These are phyloP conservation scores for Didymosphaeria variabile DNA, from an alignment of 2,329 filamentous ascomycete species.

Conservation along the genomic window DNA sequence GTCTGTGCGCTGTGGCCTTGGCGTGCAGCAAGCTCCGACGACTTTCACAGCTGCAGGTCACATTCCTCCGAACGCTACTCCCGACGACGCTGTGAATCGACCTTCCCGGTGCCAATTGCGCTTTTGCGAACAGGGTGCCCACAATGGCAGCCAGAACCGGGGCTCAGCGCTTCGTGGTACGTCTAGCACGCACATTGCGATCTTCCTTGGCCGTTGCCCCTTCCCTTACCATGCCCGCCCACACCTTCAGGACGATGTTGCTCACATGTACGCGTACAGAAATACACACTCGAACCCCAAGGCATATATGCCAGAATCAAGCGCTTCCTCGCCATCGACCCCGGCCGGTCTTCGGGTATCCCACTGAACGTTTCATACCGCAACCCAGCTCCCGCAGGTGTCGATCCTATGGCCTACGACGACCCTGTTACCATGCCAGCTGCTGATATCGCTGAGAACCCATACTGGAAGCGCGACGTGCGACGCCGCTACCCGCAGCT, in stretches of 20 bases:
- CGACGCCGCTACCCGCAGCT: constrained; percentile 83
- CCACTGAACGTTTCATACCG: constrained; percentile 94
- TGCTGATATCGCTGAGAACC: constrained; percentile 87
- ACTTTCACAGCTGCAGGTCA: constrained; percentile 29
- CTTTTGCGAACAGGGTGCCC: constrained; percentile 24
- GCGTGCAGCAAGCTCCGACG: constrained; percentile 35
- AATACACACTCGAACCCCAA: constrained; percentile 91
- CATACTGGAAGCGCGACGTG: constrained; percentile 94
- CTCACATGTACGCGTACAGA: constrained; percentile 63
- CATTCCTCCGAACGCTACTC: constrained; percentile 25
- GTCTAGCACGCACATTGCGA: constrained; percentile 18
- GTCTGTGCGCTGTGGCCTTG: constrained; percentile 16
- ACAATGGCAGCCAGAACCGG: constrained; percentile 46
- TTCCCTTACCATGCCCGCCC: constrained; percentile 15
- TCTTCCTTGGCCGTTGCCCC: constrained; percentile 9
- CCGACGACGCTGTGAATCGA: constrained; percentile 34
- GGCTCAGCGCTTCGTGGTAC: constrained; percentile 42
- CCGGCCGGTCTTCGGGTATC: constrained; percentile 88
- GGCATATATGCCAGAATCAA: constrained; percentile 90
- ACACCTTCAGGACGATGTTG: constrained; percentile 7
- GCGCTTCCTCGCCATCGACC: constrained; percentile 79
- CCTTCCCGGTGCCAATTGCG: constrained; percentile 28
- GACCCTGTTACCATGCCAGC: constrained; percentile 87
- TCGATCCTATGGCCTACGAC: constrained; percentile 76
- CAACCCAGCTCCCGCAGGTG: constrained; percentile 79